Evolutionary conservation across 2,329 filamentous ascomycete species (phyloP), one percentile per base, ranked within the genome.

Genomic region (Colletotrichum australisinense): DNA sequence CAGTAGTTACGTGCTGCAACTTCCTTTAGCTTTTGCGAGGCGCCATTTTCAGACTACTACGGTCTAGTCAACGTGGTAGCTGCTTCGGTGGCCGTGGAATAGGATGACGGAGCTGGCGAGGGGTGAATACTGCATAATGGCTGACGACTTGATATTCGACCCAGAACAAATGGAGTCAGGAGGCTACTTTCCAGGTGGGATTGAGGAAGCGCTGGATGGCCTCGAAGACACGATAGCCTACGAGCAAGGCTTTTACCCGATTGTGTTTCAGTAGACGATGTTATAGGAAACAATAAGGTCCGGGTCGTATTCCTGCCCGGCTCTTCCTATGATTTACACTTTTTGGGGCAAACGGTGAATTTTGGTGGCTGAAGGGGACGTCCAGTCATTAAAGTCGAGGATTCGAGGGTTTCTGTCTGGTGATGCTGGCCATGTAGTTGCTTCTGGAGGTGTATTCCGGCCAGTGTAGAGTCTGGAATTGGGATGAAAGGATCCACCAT

Each of bases 161-260:
- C 16, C 49, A 73, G 70, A 62, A 60, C 66, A 70, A 26, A 35
- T 70, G 46, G 56, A 62, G 67, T 62, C 53, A 35, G 32, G 9
- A 14, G 57, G 56, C 38, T 70, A 70, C 49, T 73, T 70, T 14
- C 70, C 67, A 26, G 67, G 57, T 8, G 67, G 32, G 6, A 30
- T 71, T 26, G 35, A 57, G 38, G 60, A 66, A 3, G 55, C 60
- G 6, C 35, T 73, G 22, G 70, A 73, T 42, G 11, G 62, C 46
- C 12, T 52, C 63, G 19, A 55, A 70, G 38, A 70, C 24, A 62
- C 65, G 67, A 19, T 73, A 6, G 59, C 65, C 38, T 28, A 57
- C 24, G 69, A 72, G 26, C 49, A 46, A 55, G 60, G 67, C 9
- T 46, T 68, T 38, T 35, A 52, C 24, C 66, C 16, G 19, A 49